Conservation (phyloP, 768 basidiomycete species). For the Amanita pseudoporphyria region DNA sequence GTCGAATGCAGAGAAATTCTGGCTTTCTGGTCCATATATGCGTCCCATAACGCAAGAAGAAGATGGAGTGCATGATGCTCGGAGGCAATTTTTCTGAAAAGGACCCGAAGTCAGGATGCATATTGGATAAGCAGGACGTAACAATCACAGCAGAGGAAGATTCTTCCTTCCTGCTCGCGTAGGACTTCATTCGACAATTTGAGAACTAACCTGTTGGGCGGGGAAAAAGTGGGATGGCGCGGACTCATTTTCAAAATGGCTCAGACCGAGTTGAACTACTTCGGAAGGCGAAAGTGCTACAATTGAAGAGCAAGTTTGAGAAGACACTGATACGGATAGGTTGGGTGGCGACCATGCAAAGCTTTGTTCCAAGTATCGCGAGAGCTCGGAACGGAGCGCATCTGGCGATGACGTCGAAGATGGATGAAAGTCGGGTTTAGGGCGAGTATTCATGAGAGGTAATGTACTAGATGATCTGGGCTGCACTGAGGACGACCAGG, state of each 20-base stretch:
- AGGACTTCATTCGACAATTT: background rate
- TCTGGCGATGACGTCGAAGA: background rate
- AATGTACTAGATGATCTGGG: background rate
- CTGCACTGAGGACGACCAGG: background rate
- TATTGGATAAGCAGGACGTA: background rate
- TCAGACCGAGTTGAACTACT: conserved; percentile 1
- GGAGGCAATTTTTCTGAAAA: background rate
- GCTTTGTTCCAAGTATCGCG: background rate
- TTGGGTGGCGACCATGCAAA: conserved; percentile 1
- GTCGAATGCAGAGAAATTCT: background rate
- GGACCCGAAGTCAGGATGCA: background rate
- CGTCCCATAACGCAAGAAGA: background rate
- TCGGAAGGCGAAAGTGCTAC: conserved; percentile 4
- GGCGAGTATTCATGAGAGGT: background rate
- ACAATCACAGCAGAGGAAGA: background rate
- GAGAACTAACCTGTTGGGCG: background rate
- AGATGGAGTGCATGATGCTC: background rate
- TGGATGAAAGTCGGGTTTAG: background rate
- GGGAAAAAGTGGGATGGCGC: background rate
- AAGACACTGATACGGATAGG: conserved; percentile 3
- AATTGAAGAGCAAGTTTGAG: conserved; percentile 4
- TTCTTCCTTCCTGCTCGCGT: background rate
- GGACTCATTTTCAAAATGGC: background rate
- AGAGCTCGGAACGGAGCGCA: background rate
- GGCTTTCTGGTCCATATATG: conserved; percentile 2